A percentile compares a stretch with the other conserved stretches of the same genome.
phyloP scores from a whole-genome alignment of 192 early-diverging fungal genomes.

The Coemansia sp. region DNA sequence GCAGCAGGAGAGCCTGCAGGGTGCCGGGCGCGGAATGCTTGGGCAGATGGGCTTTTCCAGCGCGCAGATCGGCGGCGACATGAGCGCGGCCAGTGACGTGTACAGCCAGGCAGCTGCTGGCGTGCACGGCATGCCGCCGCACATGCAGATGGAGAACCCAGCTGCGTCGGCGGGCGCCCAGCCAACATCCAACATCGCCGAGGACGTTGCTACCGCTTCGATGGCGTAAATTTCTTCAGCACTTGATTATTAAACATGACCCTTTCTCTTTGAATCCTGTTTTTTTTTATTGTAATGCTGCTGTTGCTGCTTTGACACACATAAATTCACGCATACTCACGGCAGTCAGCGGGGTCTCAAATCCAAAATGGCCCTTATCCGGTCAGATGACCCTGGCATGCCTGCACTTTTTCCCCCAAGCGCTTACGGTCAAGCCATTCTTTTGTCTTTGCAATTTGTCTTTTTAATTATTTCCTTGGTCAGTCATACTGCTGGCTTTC shows the following conservation, averaged over 20 bases:
- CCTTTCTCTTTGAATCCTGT: neutral
- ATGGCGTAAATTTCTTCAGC: slow-evolving; percentile 13
- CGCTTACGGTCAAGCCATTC: neutral
- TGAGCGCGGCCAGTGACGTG: slow-evolving; percentile 6
- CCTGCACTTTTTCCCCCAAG: neutral
- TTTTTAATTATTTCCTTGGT: slow-evolving; percentile 2
- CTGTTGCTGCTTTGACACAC: too few relatives aligned
- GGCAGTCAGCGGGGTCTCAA: neutral
- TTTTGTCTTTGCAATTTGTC: slow-evolving; percentile 4
- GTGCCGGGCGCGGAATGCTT: slow-evolving; percentile 4
- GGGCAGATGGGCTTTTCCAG: slow-evolving; percentile 18
- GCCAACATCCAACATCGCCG: slow-evolving; percentile 29
- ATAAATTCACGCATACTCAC: too few relatives aligned
- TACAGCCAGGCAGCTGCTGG: slow-evolving; percentile 14
- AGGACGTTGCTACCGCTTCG: slow-evolving; percentile 39
- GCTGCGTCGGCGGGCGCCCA: slow-evolving; percentile 6
- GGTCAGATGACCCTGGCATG: slow-evolving; percentile 16
- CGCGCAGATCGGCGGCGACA: slow-evolving; percentile 6
- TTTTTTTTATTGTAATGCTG: too few relatives aligned
- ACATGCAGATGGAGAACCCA: slow-evolving; percentile 20
- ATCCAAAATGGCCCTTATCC: slow-evolving; percentile 15
- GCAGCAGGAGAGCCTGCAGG: slow-evolving; percentile 30
- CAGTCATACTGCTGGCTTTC: neutral
- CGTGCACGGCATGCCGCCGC: slow-evolving; percentile 8
- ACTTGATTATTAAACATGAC: neutral